Evolutionary conservation across 176 grass and related monocot species (phyloP).

Genomic region (Avena atlantica): DNA sequence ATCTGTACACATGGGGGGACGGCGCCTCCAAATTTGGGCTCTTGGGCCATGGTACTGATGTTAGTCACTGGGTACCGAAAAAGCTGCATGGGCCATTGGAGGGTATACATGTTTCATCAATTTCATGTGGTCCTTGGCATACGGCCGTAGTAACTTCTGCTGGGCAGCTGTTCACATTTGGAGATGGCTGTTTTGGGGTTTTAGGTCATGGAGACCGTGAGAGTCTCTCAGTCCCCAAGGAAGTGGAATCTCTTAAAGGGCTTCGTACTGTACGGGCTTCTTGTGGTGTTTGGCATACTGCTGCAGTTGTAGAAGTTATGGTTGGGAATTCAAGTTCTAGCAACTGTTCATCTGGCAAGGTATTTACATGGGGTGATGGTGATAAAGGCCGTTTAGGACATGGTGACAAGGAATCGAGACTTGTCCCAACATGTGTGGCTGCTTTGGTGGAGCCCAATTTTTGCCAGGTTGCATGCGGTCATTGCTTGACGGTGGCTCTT

Average conservation of each 20-base stretch:
- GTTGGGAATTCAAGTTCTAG: conserved; percentile 87
- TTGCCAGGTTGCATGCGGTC: conserved; percentile 97
- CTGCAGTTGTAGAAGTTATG: conserved; percentile 98
- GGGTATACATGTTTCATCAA: conserved; percentile 90
- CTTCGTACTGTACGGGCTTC: conserved; percentile 86
- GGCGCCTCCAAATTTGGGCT: conserved; percentile 89
- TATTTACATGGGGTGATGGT: conserved; percentile 99
- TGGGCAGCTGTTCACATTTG: conserved; percentile 97
- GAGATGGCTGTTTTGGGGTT: conserved; percentile 96
- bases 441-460: conserved; percentile 95
- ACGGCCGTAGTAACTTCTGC: conserved; percentile 90
- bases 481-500: conserved; percentile 89
- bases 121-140: conserved; percentile 99
- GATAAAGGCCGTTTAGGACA: conserved; percentile 99
- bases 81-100: conserved; percentile 83
- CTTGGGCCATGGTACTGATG: conserved; percentile 86
- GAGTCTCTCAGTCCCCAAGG: conserved; percentile 69
- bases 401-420: conserved; percentile 77
- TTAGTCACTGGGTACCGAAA: conserved; percentile 95
- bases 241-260: conserved; percentile 95
- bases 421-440: conserved; percentile 94
- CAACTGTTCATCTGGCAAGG: conserved; percentile 90
- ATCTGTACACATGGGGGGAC: conserved; percentile 93
- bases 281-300: conserved; percentile 99
- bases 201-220: conserved; percentile 83